phyloP scores from a whole-genome alignment of 495 filamentous ascomycete species.

The Aspergillus biplanus region DNA sequence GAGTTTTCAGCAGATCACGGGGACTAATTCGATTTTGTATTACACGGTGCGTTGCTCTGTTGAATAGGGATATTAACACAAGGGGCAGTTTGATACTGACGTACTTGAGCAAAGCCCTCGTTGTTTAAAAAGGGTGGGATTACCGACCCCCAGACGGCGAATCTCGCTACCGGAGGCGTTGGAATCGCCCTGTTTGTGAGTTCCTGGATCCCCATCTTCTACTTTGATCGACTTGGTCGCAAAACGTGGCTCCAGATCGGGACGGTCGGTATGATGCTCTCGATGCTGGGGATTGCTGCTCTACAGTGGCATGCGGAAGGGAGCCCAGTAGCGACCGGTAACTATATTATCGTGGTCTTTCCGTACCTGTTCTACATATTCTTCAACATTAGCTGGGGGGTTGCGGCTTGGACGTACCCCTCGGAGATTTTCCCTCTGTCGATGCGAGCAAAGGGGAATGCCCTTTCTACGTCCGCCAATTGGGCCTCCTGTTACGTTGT shows the following conservation, averaged over 20 bases:
- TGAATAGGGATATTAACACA: too few relatives aligned
- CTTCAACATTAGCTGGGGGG: slow-evolving; percentile 54
- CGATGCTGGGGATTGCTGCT: slow-evolving; percentile 65
- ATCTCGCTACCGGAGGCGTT: slow-evolving; percentile 27
- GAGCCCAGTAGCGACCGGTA: slow-evolving; percentile 46
- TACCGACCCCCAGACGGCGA: slow-evolving; percentile 24
- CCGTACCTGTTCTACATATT: slow-evolving; percentile 78
- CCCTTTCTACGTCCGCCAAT: slow-evolving; percentile 31
- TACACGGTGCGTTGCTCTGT: slow-evolving; percentile 30
- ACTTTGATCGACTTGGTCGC: slow-evolving; percentile 27
- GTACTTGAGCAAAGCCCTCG: slow-evolving; percentile 13
- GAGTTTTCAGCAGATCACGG: slow-evolving; percentile 45
- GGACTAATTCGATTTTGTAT: slow-evolving; percentile 42
- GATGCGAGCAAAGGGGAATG: slow-evolving; percentile 35
- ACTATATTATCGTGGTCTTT: slow-evolving; percentile 74
- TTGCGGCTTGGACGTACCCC: slow-evolving; percentile 27
- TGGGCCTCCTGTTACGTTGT: slow-evolving; percentile 52
- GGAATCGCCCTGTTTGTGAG: slow-evolving; percentile 26
- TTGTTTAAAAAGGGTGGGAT: slow-evolving; percentile 29
- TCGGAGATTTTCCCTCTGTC: slow-evolving; percentile 33
- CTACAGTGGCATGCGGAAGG: slow-evolving; percentile 56
- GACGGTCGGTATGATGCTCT: slow-evolving; percentile 65
- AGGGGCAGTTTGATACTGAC: background rate
- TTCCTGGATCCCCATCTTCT: slow-evolving; percentile 30
- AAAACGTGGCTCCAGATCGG: slow-evolving; percentile 44